A percentile compares a stretch with the other conserved stretches of the same genome.
Conservation (phyloP, 2,329 filamentous ascomycete genomes). For the Pseudogymnoascus sp. region DNA sequence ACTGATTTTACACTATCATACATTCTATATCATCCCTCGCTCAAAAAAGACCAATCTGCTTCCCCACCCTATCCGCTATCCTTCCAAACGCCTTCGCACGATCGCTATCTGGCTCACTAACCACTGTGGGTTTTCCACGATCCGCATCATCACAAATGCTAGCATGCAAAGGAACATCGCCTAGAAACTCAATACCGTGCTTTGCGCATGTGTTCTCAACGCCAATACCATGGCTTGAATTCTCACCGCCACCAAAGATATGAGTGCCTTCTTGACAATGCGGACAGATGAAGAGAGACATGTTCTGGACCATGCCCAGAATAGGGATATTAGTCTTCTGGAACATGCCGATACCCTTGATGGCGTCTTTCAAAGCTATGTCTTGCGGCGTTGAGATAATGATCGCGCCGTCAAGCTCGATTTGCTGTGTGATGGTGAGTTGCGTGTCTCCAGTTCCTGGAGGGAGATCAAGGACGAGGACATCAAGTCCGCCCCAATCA, state of each 20-base stretch:
- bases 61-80: conserved; percentile 50
- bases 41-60: conserved; percentile 21
- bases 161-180: conserved; percentile 80
- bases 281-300: conserved; percentile 77
- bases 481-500: conserved; percentile 81
- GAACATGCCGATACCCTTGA: conserved; percentile 91
- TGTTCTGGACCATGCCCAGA: conserved; percentile 85
- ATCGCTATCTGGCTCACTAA: conserved; percentile 69
- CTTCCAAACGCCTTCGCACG: conserved; percentile 63
- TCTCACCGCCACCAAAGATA: conserved; percentile 52
- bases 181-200: conserved; percentile 69
- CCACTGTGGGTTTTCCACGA: conserved; percentile 79
- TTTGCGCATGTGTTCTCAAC: conserved; percentile 62
- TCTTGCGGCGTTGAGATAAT: conserved; percentile 93
- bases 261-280: conserved; percentile 65
- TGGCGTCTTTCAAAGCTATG: conserved; percentile 81
- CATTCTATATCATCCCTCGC: neutral
- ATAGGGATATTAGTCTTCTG: conserved; percentile 72
- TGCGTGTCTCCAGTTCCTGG: conserved; percentile 95
- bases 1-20: neutral
- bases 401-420: conserved; percentile 76
- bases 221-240: conserved; percentile 40
- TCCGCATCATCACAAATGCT: conserved; percentile 83
- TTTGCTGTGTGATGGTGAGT: conserved; percentile 90
- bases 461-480: conserved; percentile 83